These are phyloP conservation scores for Aegle marmelos DNA, from an alignment of 345 rosid genomes.

Conservation along the genomic window DNA sequence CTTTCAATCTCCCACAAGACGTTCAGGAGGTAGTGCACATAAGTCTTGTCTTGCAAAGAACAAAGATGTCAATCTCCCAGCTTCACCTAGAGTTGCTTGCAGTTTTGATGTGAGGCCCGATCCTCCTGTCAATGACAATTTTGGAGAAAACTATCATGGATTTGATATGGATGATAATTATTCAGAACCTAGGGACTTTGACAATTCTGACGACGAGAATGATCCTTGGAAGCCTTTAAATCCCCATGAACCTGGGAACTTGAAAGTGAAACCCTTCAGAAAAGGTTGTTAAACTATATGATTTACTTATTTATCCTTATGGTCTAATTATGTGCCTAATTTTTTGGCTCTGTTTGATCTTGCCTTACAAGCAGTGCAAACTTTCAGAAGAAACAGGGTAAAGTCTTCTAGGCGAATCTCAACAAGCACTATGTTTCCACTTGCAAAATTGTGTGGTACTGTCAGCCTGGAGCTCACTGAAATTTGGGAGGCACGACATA, in stretches of 20 bases:
- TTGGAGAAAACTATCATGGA: constrained; percentile 36
- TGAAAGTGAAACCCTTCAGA: constrained; percentile 80
- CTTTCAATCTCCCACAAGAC: constrained; percentile 54
- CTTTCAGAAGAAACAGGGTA: constrained; percentile 40
- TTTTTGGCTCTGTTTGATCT: constrained; percentile 10
- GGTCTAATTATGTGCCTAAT: constrained; percentile 16
- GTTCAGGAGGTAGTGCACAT: constrained; percentile 57
- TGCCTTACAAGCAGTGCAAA: constrained; percentile 56
- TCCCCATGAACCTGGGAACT: constrained; percentile 90
- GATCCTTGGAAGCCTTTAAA: constrained; percentile 96
- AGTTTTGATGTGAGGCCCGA: constrained; percentile 28
- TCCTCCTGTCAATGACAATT: constrained; percentile 30
- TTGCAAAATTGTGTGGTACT: constrained; percentile 64
- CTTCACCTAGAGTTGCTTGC: constrained; percentile 40
- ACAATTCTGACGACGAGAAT: constrained; percentile 59
- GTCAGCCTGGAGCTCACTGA: constrained; percentile 68
- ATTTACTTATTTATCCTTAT: constrained; percentile 9
- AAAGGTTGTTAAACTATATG: constrained; percentile 47
- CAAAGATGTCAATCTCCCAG: constrained; percentile 34
- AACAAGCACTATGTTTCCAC: constrained; percentile 64
- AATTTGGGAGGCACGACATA: constrained; percentile 52
- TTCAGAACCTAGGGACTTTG: constrained; percentile 47
- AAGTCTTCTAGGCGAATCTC: constrained; percentile 35
- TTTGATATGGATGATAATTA: constrained; percentile 50
- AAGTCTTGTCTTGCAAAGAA: constrained; percentile 62